Percentiles rank a stretch among this genome's conserved stretches.
Conservation (phyloP, 371 early-diverging fungal genomes). For the Mucor irregularis region DNA sequence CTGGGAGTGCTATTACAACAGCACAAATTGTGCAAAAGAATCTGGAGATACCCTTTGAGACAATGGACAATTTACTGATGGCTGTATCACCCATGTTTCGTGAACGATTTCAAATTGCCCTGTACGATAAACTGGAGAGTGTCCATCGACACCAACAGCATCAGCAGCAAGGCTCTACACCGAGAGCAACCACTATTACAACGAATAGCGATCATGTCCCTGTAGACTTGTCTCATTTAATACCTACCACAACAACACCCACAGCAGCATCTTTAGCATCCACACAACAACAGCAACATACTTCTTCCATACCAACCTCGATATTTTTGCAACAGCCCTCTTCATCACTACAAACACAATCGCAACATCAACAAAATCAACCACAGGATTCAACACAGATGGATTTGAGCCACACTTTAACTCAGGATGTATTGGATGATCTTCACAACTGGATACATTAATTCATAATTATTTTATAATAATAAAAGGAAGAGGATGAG, state of each 20-base stretch:
- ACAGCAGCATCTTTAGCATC: not conserved
- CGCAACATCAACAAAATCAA: too few species aligned
- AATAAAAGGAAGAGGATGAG: not conserved
- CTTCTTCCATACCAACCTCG: not conserved
- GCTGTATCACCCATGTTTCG: slow-evolving; percentile 40
- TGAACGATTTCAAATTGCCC: slow-evolving; percentile 29
- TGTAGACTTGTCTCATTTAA: too few species aligned
- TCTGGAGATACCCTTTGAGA: slow-evolving; percentile 26
- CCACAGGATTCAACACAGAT: too few species aligned
- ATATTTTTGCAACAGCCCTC: too few species aligned
- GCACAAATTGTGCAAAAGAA: slow-evolving; percentile 16
- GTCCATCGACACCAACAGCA: slow-evolving; percentile 14
- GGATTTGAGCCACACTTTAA: not conserved
- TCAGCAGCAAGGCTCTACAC: not conserved
- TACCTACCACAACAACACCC: not conserved
- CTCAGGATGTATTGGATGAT: slow-evolving; percentile 1
- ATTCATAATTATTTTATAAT: not conserved
- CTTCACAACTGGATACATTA: slow-evolving; percentile 15
- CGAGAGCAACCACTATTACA: too few species aligned
- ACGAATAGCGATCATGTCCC: too few species aligned
- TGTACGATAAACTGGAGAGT: slow-evolving; percentile 29
- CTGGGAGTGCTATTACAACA: slow-evolving; percentile 4
- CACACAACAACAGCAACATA: not conserved
- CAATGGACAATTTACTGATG: slow-evolving; percentile 41
- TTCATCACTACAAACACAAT: too few species aligned